These are phyloP conservation scores for Lipomyces spencermartinsiae DNA, from an alignment of 805 yeast species.

Conservation along the genomic window DNA sequence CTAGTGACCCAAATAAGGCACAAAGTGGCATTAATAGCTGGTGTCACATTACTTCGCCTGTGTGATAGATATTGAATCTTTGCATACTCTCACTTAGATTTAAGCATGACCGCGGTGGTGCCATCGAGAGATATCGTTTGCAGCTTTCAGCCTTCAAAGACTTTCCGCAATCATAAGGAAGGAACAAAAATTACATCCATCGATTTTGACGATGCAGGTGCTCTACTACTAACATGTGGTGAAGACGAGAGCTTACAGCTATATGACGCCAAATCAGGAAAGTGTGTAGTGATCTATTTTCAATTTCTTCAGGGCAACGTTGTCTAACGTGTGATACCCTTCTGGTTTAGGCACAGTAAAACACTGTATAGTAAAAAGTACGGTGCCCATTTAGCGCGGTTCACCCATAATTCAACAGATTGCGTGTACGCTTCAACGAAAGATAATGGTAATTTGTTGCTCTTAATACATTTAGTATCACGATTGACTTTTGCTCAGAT, in stretches of 20 bases:
- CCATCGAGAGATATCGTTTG: constrained; percentile 33
- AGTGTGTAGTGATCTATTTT: constrained; percentile 48
- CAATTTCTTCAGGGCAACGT: background rate
- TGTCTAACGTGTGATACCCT: background rate
- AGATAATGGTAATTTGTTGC: constrained; percentile 61
- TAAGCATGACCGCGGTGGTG: constrained; percentile 20
- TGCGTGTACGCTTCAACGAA: constrained; percentile 86
- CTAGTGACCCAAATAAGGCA: background rate
- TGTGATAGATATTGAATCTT: background rate
- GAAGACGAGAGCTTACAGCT: constrained; percentile 83
- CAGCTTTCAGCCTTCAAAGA: constrained; percentile 53
- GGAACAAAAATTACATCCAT: constrained; percentile 47
- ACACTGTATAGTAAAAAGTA: constrained; percentile 85
- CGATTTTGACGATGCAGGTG: constrained; percentile 85
- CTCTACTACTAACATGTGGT: constrained; percentile 74
- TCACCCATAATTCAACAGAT: constrained; percentile 74
- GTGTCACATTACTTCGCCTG: background rate
- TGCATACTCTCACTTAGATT: background rate
- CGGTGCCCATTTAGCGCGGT: constrained; percentile 86
- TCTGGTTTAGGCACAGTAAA: constrained; percentile 49
- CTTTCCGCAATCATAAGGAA: constrained; percentile 53
- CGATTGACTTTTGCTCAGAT: constrained; percentile 35
- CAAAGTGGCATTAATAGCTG: background rate
- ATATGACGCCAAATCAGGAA: constrained; percentile 75
- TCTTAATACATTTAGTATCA: background rate